These are phyloP conservation scores for Biscutella auriculata DNA, from an alignment of 441 rosid genomes.

Conservation along the genomic window DNA sequence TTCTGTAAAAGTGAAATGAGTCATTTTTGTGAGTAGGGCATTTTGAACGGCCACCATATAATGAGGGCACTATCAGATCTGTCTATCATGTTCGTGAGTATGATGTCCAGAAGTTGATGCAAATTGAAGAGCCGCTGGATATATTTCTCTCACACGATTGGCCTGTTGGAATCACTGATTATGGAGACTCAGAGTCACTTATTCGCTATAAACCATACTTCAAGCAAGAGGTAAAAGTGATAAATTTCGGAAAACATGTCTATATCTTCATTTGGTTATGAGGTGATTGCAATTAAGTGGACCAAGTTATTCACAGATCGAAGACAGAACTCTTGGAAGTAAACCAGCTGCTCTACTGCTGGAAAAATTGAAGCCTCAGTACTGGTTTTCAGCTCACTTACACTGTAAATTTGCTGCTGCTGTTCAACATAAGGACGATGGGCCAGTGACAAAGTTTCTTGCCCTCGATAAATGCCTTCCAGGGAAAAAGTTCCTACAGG, in stretches of 20 bases:
- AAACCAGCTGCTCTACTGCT: conserved; percentile 76
- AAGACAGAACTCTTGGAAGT: conserved; percentile 60
- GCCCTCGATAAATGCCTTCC: conserved; percentile 87
- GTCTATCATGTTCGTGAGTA: conserved; percentile 85
- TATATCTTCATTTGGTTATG: neutral
- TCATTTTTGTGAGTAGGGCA: conserved; percentile 46
- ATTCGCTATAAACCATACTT: conserved; percentile 44
- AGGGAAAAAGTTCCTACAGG: conserved; percentile 67
- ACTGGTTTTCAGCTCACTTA: conserved; percentile 92
- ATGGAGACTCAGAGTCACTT: conserved; percentile 58
- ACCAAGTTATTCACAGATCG: conserved; percentile 31
- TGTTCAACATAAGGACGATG: conserved; percentile 68
- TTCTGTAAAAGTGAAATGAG: neutral
- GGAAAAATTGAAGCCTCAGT: conserved; percentile 57
- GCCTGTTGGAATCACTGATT: conserved; percentile 85
- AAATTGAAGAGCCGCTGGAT: conserved; percentile 68
- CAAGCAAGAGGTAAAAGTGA: conserved; percentile 47
- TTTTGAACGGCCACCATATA: conserved; percentile 73
- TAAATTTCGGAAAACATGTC: neutral
- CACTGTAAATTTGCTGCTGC: conserved; percentile 83
- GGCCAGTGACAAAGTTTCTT: conserved; percentile 64
- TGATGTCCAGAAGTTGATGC: conserved; percentile 81
- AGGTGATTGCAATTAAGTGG: neutral
- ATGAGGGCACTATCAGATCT: conserved; percentile 51
- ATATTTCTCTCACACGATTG: conserved; percentile 92